Percentiles rank a stretch among this genome's conserved stretches.
Evolutionary conservation across 768 basidiomycete genomes (phyloP).

Genomic region (Boletus rufocinnamomeus): DNA sequence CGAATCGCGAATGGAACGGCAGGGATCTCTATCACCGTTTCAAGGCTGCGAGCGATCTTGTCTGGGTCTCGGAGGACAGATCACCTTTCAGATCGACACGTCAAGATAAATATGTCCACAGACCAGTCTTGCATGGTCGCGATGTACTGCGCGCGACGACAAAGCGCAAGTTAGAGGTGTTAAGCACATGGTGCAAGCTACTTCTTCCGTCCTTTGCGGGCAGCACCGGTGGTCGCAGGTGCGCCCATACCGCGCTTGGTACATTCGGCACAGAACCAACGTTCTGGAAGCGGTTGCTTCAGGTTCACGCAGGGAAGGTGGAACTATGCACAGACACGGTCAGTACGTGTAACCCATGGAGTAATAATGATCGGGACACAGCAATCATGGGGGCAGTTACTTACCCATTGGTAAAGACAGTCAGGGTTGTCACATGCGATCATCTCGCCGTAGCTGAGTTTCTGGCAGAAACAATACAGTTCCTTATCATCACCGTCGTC

Average conservation of each 20-base stretch:
- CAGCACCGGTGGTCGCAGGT: conserved; percentile 26
- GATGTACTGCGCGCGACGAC: neutral
- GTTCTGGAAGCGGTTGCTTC: conserved; percentile 55
- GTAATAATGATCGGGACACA: conserved; percentile 3
- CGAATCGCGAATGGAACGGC: conserved; percentile 1
- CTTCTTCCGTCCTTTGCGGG: conserved; percentile 47
- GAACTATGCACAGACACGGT: conserved; percentile 43
- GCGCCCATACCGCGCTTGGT: conserved; percentile 39
- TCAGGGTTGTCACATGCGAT: conserved; percentile 61
- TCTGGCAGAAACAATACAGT: conserved; percentile 64
- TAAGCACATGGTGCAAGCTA: conserved; percentile 17
- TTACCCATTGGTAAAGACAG: conserved; percentile 64
- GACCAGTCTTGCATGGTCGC: neutral
- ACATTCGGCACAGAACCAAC: conserved; percentile 64
- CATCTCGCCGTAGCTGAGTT: conserved; percentile 68
- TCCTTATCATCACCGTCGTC: conserved; percentile 60
- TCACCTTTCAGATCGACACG: neutral
- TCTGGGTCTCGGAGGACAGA: neutral
- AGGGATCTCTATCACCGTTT: conserved; percentile 1
- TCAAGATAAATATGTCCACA: conserved; percentile 8
- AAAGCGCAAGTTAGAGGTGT: neutral
- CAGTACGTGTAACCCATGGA: conserved; percentile 7
- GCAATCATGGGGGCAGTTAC: conserved; percentile 24
- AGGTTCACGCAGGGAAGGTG: conserved; percentile 62
- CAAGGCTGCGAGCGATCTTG: neutral